phyloP scores from a whole-genome alignment of 345 rosid genomes.

The Microthlaspi erraticum region DNA sequence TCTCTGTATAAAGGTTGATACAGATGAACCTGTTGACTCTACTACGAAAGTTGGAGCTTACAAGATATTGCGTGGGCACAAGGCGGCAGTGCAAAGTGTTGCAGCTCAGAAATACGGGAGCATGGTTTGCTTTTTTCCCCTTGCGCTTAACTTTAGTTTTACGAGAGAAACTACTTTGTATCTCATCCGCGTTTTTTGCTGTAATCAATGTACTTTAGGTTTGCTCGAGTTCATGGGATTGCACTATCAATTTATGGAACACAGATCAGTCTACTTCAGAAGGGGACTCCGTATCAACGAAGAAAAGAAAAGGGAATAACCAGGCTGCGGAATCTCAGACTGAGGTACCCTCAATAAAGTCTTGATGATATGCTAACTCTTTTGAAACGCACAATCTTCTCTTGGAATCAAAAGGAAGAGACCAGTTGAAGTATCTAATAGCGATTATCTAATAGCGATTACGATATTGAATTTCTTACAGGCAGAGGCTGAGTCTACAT shows the following conservation, averaged over 20 bases:
- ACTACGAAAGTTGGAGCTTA: slow-evolving; percentile 63
- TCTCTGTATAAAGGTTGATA: slow-evolving; percentile 56
- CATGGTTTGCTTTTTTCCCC: slow-evolving; percentile 56
- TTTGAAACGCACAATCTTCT: slow-evolving; percentile 1
- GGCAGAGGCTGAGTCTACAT: slow-evolving; percentile 81
- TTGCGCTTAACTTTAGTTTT: slow-evolving; percentile 28
- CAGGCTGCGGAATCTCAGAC: slow-evolving; percentile 62
- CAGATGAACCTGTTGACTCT: slow-evolving; percentile 48
- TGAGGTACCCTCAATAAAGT: slow-evolving; percentile 59
- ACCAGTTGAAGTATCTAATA: slow-evolving; percentile 17
- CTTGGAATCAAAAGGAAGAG: slow-evolving; percentile 14
- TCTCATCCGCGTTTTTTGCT: slow-evolving; percentile 13
- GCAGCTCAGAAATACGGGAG: slow-evolving; percentile 65
- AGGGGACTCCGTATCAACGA: slow-evolving; percentile 63
- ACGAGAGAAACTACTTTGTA: slow-evolving; percentile 1
- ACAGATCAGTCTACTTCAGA: slow-evolving; percentile 56
- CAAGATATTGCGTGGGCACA: slow-evolving; percentile 87
- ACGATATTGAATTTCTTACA: slow-evolving; percentile 32
- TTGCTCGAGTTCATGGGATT: slow-evolving; percentile 98
- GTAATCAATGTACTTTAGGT: slow-evolving; percentile 50
- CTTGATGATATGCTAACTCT: slow-evolving; percentile 10
- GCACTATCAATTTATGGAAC: slow-evolving; percentile 80
- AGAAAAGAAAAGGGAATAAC: slow-evolving; percentile 85
- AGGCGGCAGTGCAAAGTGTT: slow-evolving; percentile 83
- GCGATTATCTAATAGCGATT: slow-evolving; percentile 4